phyloP scores from a whole-genome alignment of 495 filamentous ascomycete genomes.

The Mytilinidion resinicola region DNA sequence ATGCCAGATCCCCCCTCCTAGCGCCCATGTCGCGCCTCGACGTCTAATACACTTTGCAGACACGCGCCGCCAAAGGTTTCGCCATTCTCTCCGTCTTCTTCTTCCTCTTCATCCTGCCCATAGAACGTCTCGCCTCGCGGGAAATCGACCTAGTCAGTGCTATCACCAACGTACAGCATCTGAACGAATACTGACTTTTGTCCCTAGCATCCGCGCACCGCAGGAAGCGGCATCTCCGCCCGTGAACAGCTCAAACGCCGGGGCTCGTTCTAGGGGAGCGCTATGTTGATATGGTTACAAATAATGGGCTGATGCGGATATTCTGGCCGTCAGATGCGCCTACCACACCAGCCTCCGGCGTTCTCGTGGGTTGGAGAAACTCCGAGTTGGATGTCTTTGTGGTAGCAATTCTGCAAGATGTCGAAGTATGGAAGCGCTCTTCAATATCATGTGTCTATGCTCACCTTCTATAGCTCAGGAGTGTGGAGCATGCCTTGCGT shows the following conservation, averaged over 20 bases:
- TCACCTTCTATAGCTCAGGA: conserved; percentile 46
- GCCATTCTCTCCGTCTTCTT: conserved; percentile 68
- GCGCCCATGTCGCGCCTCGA: too few species aligned
- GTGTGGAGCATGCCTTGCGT: conserved; percentile 81
- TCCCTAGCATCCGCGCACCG: conserved; percentile 74
- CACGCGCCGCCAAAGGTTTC: conserved; percentile 69
- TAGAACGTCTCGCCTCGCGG: conserved; percentile 62
- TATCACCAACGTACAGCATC: background rate
- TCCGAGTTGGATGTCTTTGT: conserved; percentile 87
- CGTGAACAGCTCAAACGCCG: conserved; percentile 89
- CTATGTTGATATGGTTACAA: conserved; percentile 77
- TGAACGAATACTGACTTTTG: background rate
- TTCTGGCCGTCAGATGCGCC: conserved; percentile 93
- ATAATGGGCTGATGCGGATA: conserved; percentile 89
- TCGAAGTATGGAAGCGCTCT: conserved; percentile 58
- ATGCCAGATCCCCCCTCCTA: conserved; percentile 13
- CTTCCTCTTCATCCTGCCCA: conserved; percentile 65
- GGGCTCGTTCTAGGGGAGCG: conserved; percentile 79
- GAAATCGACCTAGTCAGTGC: conserved; percentile 58
- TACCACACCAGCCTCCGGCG: conserved; percentile 59
- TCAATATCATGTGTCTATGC: background rate
- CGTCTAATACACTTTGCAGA: conserved; percentile 34
- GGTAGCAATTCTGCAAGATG: conserved; percentile 79
- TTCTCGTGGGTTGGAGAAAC: conserved; percentile 93
- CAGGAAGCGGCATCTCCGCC: conserved; percentile 79